A percentile compares a stretch with the other conserved stretches of the same genome.
Conservation (phyloP, 2,329 filamentous ascomycete genomes). For the Ceratocystis cacaofunesta region DNA sequence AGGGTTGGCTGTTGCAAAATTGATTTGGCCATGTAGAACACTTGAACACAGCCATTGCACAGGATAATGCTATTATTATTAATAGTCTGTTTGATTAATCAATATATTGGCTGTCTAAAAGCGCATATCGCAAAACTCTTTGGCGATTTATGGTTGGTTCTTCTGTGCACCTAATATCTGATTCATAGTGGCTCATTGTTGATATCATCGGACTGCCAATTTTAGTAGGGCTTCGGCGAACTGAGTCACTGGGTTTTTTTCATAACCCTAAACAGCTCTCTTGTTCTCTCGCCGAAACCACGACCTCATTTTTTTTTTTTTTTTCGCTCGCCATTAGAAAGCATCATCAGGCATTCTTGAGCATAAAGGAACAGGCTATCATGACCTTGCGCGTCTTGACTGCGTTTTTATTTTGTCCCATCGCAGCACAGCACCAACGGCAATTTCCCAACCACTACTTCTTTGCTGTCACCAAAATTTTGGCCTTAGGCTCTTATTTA, state of each 20-base stretch:
- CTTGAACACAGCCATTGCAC: not conserved
- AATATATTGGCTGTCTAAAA: not conserved
- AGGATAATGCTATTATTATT: not conserved
- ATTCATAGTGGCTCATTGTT: not conserved
- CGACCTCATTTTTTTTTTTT: not conserved
- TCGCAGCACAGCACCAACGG: not conserved
- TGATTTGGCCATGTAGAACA: not conserved
- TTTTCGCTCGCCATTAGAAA: not conserved
- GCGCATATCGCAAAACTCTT: not conserved
- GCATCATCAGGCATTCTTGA: not conserved
- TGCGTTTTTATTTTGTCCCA: not conserved
- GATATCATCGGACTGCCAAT: no score
- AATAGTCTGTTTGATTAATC: not conserved
- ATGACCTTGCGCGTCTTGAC: not conserved
- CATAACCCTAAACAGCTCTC: slow-evolving; percentile 7
- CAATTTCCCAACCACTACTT: not conserved
- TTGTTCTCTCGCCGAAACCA: not conserved
- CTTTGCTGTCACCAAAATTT: not conserved
- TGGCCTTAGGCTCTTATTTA: slow-evolving; percentile 1
- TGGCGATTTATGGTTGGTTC: not conserved
- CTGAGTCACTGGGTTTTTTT: slow-evolving; percentile 14
- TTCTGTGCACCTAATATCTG: not conserved
- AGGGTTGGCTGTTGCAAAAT: not conserved
- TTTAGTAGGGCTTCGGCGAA: not conserved
- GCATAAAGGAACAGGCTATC: not conserved